These are phyloP conservation scores for Babesia bigemina DNA, from an alignment of 169 alveolate species.

Conservation along the genomic window DNA sequence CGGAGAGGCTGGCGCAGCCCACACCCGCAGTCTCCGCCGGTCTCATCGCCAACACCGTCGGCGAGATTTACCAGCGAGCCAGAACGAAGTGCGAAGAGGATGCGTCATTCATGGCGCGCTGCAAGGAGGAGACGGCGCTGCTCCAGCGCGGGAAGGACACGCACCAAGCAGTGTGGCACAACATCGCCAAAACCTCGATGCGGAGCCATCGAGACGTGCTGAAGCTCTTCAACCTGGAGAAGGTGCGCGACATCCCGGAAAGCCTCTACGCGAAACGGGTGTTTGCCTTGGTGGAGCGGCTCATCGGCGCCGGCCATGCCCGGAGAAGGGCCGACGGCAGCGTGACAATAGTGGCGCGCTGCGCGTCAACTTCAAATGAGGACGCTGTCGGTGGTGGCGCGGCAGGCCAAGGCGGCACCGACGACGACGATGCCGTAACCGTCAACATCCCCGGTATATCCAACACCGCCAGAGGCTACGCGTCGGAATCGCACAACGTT, in stretches of 20 bases:
- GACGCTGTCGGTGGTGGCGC: neutral
- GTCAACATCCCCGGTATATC: neutral
- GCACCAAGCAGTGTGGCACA: slow-evolving; percentile 39
- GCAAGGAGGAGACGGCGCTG: slow-evolving; percentile 40
- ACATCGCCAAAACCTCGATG: slow-evolving; percentile 13
- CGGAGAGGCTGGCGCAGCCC: slow-evolving; percentile 26
- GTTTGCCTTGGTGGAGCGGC: slow-evolving; percentile 22
- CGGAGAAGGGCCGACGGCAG: slow-evolving; percentile 16
- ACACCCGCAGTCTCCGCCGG: slow-evolving; percentile 3
- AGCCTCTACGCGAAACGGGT: slow-evolving; percentile 49
- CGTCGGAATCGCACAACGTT: too few relatives aligned
- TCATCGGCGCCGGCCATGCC: slow-evolving; percentile 37
- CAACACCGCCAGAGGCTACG: neutral
- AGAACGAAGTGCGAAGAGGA: slow-evolving; percentile 13
- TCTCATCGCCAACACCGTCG: slow-evolving; percentile 35
- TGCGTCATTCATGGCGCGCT: slow-evolving; percentile 18
- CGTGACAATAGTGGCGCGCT: neutral
- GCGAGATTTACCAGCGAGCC: slow-evolving; percentile 42
- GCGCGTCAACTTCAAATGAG: neutral
- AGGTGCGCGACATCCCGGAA: slow-evolving; percentile 53
- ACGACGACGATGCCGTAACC: too few relatives aligned
- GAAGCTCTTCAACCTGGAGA: slow-evolving; percentile 27
- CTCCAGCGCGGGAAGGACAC: slow-evolving; percentile 36
- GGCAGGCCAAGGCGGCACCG: too few relatives aligned
- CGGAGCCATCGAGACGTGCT: slow-evolving; percentile 27